Base-by-base conservation (phyloP, 2,329 filamentous ascomycete species). In the Arthrobotrys sinensis region DNA sequence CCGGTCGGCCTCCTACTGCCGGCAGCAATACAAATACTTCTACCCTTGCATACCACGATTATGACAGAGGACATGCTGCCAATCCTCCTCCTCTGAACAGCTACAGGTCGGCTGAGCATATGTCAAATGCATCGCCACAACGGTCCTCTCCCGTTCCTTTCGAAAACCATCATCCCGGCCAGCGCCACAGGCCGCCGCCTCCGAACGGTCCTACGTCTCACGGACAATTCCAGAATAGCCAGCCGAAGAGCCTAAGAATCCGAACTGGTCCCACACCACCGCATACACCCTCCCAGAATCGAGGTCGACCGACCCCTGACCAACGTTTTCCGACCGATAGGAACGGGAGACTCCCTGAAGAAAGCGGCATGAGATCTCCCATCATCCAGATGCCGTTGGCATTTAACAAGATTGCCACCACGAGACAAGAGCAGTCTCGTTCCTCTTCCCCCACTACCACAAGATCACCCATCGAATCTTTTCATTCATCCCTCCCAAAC, bases 341-440 rank as follows among this genome's bases (percentile, higher is more conserved):
- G 65, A 69, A 75, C 69, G 75, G 68, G 43, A 73, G 69, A 67
- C 57, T 69, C 63, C 45, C 60, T 52, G 69, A 79, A 53, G 70
- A 75, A 60, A 69, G 60, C 62, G 57, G 55, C 60, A 79, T 73
- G 76, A 69, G 57, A 45, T 75, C 70, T 69, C 76, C 76, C 8
- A 79, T 79, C 12, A 79, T 79, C 48, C 76, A 79, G 38, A 79
- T 79, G 76, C 76, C 76, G 45, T 62, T 79, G 69, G 76, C 76
- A 79, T 79, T 79, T 52, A 79, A 75, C 64, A 75, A 73, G 60
- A 73, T 79, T 40, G 50, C 69, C 19, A 70, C 76, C 64, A 65
- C 75, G 21, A 67, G 75, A 34, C 75, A 79, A 46, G 76, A 79
- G 32, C 68, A 75, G n/a, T 69, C 62, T 57, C 60, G 64, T n/a